A percentile compares a stretch with the other conserved stretches of the same genome.
These are phyloP conservation scores for Tuctoria greenei DNA, from an alignment of 176 grass and related monocot genomes.

Conservation along the genomic window DNA sequence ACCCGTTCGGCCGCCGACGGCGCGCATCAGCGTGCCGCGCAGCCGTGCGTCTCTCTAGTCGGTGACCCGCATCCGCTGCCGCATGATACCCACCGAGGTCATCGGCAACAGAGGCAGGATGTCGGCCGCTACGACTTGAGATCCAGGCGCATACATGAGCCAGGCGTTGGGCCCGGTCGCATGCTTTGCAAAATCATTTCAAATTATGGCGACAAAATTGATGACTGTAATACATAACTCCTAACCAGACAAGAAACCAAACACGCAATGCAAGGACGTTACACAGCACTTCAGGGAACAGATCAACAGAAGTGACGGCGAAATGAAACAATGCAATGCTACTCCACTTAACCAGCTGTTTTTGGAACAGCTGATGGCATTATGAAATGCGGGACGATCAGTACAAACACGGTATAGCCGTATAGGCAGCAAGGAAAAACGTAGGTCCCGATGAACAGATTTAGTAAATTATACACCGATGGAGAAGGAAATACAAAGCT, in stretches of 20 bases:
- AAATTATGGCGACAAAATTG: too few species aligned
- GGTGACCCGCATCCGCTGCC: constrained; percentile 83
- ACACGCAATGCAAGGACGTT: neutral
- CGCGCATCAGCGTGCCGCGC: constrained; percentile 75
- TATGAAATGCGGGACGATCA: neutral
- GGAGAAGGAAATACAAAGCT: too few species aligned
- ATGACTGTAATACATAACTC: too few species aligned
- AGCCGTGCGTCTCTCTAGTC: constrained; percentile 76
- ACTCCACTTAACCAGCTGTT: too few species aligned
- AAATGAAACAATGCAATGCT: neutral
- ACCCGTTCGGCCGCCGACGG: constrained; percentile 73
- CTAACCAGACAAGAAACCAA: neutral
- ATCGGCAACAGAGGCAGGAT: too few species aligned
- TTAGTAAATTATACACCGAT: too few species aligned
- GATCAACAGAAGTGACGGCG: neutral
- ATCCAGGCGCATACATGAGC: constrained; percentile 5
- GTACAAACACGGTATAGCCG: too few species aligned
- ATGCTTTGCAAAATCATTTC: neutral
- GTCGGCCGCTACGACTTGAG: constrained; percentile 31
- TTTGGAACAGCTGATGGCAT: too few species aligned
- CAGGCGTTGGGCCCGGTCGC: neutral
- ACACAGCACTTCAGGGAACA: neutral
- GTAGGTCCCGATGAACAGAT: neutral
- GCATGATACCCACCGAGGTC: constrained; percentile 73
- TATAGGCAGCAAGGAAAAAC: neutral